Base-by-base conservation (phyloP, 208 protist species). In the Trypanosoma brucei region DNA sequence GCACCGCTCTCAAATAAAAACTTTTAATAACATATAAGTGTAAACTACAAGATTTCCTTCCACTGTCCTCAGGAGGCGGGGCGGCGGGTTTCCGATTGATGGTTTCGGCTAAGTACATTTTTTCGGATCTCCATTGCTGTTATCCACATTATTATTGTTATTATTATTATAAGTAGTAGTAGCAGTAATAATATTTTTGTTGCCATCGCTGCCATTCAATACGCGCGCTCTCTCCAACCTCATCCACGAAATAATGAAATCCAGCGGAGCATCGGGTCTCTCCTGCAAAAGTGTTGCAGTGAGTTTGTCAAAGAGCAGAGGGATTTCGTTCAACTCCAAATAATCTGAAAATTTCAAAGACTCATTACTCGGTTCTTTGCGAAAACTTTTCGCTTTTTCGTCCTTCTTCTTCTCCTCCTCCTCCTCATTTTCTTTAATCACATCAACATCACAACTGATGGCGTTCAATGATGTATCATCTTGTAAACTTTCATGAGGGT, bases 211-310 rank as follows among this genome's bases (percentile, higher is more conserved):
- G 6, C 39, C 54, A 36, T 9, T 58, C 13, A n/a, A 39, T 9
- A 44, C 30, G 35, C 35, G 40, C 9, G 30, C 50, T 30, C 79
- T 63, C 42, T 70, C 66, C 13, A 9, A 49, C 33, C 72, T 78
- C 60, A 94, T 68, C 78, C 85, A 88, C 33, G 72, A 60, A 3
- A 82, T 49, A 53, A 86, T 82, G 60, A 78, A 92, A 9, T 70
- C 62, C 0, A 88, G 70, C 4, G 82, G 73, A 55, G 88, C 66
- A 46, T 67, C 72, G 9, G 88, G 88, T 22, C 59, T 68, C 5
- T 78, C 73, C 2, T 68, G 60, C 38, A 92, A 52, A 1, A 94
- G 58, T 30, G 72, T 75, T 30, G 54, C 54, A 11, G 72, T 81
- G 33, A 94, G 61, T 40, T 72, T 73, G 44, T 91, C 79, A 50